Percentiles rank a stretch among this genome's conserved stretches.
phyloP scores from a whole-genome alignment of 2,329 filamentous ascomycete species.

The Xylariaceae sp. region DNA sequence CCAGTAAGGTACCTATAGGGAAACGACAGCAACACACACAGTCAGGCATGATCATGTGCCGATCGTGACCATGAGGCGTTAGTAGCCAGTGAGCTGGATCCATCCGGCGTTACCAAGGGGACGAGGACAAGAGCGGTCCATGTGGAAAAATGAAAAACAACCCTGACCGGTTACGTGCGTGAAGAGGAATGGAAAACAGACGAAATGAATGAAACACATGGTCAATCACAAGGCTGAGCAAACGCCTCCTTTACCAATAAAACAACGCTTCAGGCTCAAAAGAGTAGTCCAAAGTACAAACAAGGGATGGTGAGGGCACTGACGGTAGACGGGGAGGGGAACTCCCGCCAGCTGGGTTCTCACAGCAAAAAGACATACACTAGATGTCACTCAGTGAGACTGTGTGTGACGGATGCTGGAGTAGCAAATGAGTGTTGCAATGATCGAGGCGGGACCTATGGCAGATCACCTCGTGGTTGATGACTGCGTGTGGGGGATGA shows the following conservation, averaged over 20 bases:
- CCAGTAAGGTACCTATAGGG: background rate
- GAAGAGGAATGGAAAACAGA: background rate
- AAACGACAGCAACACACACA: slow-evolving; percentile 6
- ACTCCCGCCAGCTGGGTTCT: background rate
- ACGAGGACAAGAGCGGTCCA: slow-evolving; percentile 1
- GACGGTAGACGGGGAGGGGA: background rate
- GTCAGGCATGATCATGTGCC: slow-evolving; percentile 8
- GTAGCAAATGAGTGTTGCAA: slow-evolving; percentile 12
- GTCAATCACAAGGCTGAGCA: slow-evolving; percentile 11
- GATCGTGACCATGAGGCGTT: background rate
- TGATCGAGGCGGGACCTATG: slow-evolving; percentile 25
- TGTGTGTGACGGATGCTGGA: background rate
- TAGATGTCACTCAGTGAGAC: background rate
- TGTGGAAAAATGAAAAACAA: background rate
- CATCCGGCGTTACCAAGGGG: background rate
- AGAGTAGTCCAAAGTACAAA: background rate
- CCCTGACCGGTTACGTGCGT: background rate
- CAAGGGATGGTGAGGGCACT: background rate
- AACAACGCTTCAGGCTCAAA: background rate
- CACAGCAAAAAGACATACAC: background rate
- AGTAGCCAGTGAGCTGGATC: slow-evolving; percentile 3
- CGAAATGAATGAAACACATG: background rate
- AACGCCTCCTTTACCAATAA: background rate
- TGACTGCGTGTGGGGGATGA: slow-evolving; percentile 18
- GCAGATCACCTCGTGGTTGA: slow-evolving; percentile 28